Evolutionary conservation across 257 asterid species (phyloP), one percentile per base, ranked within the genome.

Genomic region (Solanum medicagineum): DNA sequence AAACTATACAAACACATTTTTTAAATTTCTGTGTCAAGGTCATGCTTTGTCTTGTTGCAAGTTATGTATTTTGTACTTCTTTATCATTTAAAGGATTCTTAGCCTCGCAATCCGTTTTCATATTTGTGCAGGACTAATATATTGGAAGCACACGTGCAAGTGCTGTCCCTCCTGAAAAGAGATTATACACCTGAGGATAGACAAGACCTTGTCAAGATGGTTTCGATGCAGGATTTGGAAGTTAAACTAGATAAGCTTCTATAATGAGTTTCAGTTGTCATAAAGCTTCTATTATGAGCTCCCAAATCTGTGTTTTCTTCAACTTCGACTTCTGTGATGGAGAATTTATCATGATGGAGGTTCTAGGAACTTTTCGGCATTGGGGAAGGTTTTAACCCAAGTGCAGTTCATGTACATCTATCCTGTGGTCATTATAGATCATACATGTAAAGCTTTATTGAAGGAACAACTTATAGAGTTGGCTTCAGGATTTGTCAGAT

Each of bases 61-160:
- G n/a, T 55, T 82, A 26, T 71, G 53, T 56, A 49, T 71, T 47
- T 26, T 85, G 74, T 68, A 86, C 73, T 19, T 73, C 7, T 14
- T 83, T 68, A 70, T 81, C 19, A 20, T 65, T 55, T 55, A 13
- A 77, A 71, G 63, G 80, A 24, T 44, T 45, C 73, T 17, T 10
- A 47, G 20, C 11, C 54, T 68, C 12, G 16, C 24, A n/a, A 4
- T 32, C 60, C 5, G 14, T 84, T 69, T 32, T 59, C 13, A 69
- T 53, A 56, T 29, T 74, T 36, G 8, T 92, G 91, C 95, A 95
- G 99, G 95, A 94, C 96, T 77, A 95, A 97, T 88, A 95, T 97
- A 69, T 80, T 94, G 10, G 99, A 97, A 90, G 99, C 99, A 12
- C 97, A 97, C 87, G 75, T 81, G 80, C 99, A 97, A 92, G 94